Percentiles rank a stretch among this genome's conserved stretches.
These are phyloP conservation scores for Magnusiomyces paraingens DNA, from an alignment of 1,139 yeast genomes.

Conservation along the genomic window DNA sequence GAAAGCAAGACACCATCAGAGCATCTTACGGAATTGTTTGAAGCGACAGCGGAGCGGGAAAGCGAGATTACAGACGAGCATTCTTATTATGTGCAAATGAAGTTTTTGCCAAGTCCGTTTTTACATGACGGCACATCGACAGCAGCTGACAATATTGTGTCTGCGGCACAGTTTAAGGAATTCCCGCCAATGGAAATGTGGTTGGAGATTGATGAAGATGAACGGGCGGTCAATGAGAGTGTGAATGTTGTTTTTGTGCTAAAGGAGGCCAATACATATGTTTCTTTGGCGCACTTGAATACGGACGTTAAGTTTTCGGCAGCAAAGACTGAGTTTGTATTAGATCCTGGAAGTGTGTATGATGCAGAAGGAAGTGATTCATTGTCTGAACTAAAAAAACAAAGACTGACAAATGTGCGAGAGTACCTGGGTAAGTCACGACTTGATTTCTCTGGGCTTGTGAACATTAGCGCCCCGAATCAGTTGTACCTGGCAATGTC, in stretches of 20 bases:
- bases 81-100: conserved; percentile 41
- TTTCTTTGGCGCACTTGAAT: conserved; percentile 38
- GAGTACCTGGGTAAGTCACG: conserved; percentile 37
- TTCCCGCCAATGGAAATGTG: conserved; percentile 53
- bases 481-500: conserved; percentile 32
- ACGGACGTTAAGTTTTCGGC: conserved; percentile 45
- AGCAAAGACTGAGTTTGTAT: conserved; percentile 31
- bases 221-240: conserved; percentile 39
- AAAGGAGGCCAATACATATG: conserved; percentile 39
- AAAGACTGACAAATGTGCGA: conserved; percentile 22
- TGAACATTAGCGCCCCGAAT: conserved; percentile 37
- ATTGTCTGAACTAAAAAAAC: neutral
- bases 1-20: conserved; percentile 10
- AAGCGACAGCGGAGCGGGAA: conserved; percentile 2
- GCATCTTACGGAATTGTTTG: conserved; percentile 11
- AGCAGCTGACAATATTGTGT: conserved; percentile 3
- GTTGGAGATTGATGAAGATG: conserved; percentile 40
- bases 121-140: conserved; percentile 15
- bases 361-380: neutral
- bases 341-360: neutral
- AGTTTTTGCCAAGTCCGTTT: conserved; percentile 45
- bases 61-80: conserved; percentile 32
- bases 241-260: conserved; percentile 44
- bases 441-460: conserved; percentile 39
- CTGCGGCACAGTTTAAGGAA: conserved; percentile 21